Base-by-base conservation (phyloP, 495 filamentous ascomycete genomes). In the Wilcoxina mikolae region DNA sequence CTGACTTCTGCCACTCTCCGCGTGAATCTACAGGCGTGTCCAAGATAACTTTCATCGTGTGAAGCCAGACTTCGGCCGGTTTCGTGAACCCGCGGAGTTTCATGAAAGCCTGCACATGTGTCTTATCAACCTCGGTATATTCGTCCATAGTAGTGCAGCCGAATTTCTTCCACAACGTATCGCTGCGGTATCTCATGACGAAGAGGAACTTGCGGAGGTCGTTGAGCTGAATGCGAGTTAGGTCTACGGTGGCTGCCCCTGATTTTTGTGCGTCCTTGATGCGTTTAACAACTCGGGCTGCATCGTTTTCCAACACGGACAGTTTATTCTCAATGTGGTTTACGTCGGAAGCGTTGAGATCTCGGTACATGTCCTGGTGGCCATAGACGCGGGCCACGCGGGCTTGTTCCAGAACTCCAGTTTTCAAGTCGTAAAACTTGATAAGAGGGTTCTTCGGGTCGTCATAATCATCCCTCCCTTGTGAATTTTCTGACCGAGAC, bases 21-120 rank as follows among this genome's bases (percentile, higher is more conserved):
- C 65, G 59, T 0, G 59, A 28, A 60, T 73, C 70, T 64, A 76
- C 72, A 1, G 71, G 61, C 0, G 74, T 49, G 0, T 76, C 66
- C n/a, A 78, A 53, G 23, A 78, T 73, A 11, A 61, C 59, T 45
- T 68, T 66, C n/a, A 79, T 58, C 23, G 69, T 70, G 18, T 72
- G 51, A n/a, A 74, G 69, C 75, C 75, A 79, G 2, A 78, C 75
- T 22, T 76, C 70, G 17, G 68, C 54, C 0, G 76, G 76, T 18
- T 55, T 64, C n/a, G 62, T 60, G 56, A 73, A 71, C 0, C 66
- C 67, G 25, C 69, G 72, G 38, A 70, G 53, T 12, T 51, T 15
- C 73, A 78, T 76, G 61, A 74, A 77, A 10, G 66, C 55, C 3
- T 55, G 51, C 29, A 77, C 20, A 1, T 33, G 2, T 2, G 67